Base-by-base conservation (phyloP, 768 basidiomycete genomes). In the Suillus lakei region DNA sequence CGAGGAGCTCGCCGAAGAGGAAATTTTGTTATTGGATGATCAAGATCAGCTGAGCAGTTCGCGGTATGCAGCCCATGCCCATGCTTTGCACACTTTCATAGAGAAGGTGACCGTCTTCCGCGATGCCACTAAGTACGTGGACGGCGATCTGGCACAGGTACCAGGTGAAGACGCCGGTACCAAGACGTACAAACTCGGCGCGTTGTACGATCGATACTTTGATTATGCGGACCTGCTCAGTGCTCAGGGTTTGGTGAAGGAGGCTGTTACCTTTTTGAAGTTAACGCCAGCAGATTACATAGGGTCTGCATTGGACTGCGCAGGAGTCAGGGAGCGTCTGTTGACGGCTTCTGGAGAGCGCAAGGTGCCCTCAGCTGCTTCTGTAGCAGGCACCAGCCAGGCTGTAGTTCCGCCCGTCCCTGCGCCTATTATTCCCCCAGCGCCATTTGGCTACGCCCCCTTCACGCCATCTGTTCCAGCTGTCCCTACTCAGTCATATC, bases 31-130 rank as follows among this genome's bases (percentile, higher is more conserved):
- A 12, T 73, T 85, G 15, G 68, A 77, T 4, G 82, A 81, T 3
- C 76, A 81, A 34, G 77, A 80, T 23, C 71, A 78, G 13, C 70
- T 77, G 38, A 77, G 69, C 54, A 78, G 84, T 60, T 88, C 91
- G 4, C 82, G 82, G 7, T 96, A 94, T 72, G 88, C 92, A 1
- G 89, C 90, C 0, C 93, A 94, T 67, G 93, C 91, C 0, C 85
- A 89, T 32, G 95, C 96, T 3, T 79, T 99, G 48, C 97, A 98
- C 74, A 90, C 91, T 0, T 96, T 99, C 78, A 86, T 99, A 70
- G 98, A 99, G 80, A 99, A 99, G 79, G 96, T 98, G 28, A 90
- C 96, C 1, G 88, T 98, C 48, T 99, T 99, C 86, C 89, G 94
- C 59, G 83, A 86, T 56, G 98, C 97, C 0, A 92, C 93, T 56